Evolutionary conservation across 1,139 yeast species (phyloP).

Genomic region (Saccharomycopsis crataegensis): DNA sequence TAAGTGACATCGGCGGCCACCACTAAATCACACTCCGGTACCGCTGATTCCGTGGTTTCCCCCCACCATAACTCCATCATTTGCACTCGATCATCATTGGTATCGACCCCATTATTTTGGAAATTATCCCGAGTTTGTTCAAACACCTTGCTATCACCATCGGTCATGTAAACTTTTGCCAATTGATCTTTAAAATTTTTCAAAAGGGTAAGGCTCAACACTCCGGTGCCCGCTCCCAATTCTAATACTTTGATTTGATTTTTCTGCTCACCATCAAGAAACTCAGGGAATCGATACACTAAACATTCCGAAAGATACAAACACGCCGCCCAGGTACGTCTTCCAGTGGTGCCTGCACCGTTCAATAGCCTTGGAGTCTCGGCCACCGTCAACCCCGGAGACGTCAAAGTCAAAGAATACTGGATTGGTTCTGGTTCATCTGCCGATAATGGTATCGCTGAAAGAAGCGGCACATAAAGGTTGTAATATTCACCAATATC

Average conservation of each 20-base stretch:
- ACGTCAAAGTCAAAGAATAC: constrained; percentile 33
- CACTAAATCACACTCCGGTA: constrained; percentile 35
- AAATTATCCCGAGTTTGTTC: constrained; percentile 43
- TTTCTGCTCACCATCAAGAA: neutral
- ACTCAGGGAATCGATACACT: constrained; percentile 20
- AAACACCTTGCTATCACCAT: constrained; percentile 67
- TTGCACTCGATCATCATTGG: neutral
- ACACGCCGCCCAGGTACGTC: constrained; percentile 94
- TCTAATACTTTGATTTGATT: constrained; percentile 42
- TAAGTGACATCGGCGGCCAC: constrained; percentile 87
- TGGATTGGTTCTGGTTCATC: constrained; percentile 38
- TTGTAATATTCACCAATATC: too few species aligned
- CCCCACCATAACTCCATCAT: constrained; percentile 53
- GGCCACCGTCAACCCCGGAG: constrained; percentile 20
- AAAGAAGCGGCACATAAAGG: constrained; percentile 23
- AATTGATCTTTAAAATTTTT: constrained; percentile 23
- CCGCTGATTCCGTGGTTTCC: constrained; percentile 31
- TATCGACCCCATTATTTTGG: constrained; percentile 33
- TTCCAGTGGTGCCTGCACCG: constrained; percentile 78
- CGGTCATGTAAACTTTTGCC: constrained; percentile 49
- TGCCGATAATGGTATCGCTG: constrained; percentile 35
- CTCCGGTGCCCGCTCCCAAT: constrained; percentile 86
- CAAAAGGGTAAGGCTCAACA: constrained; percentile 56
- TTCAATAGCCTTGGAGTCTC: constrained; percentile 58
- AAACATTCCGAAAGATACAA: constrained; percentile 52